Evolutionary conservation across 441 rosid genomes (phyloP).

Genomic region (Eugenia klotzschiana): DNA sequence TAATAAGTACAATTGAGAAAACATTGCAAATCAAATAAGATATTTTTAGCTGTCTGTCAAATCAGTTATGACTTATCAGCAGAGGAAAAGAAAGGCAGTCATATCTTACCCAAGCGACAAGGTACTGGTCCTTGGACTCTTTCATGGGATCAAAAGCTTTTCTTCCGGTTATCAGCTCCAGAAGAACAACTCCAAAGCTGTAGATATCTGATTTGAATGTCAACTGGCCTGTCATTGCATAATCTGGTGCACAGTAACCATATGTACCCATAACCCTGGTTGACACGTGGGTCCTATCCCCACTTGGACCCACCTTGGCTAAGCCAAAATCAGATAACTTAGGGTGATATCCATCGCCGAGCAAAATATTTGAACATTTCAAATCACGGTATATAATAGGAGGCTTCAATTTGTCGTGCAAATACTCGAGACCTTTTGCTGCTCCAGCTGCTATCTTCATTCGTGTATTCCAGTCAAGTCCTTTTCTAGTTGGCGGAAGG

Average conservation of each 20-base stretch:
- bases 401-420: constrained; percentile 38
- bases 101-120: constrained; percentile 52
- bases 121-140: constrained; percentile 23
- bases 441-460: constrained; percentile 60
- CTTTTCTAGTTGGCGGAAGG: constrained; percentile 11
- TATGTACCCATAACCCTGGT: constrained; percentile 66
- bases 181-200: constrained; percentile 54
- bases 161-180: constrained; percentile 58
- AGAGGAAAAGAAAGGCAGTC: background rate
- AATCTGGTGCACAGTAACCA: constrained; percentile 70
- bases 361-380: constrained; percentile 50
- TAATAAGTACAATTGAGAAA: background rate
- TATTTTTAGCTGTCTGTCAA: background rate
- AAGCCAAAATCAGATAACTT: constrained; percentile 63
- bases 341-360: constrained; percentile 31
- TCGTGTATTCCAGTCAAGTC: constrained; percentile 35
- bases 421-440: constrained; percentile 49
- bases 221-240: constrained; percentile 61
- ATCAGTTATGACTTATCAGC: background rate
- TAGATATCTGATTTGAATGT: constrained; percentile 54
- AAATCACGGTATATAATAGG: constrained; percentile 59
- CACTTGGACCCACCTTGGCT: constrained; percentile 60
- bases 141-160: constrained; percentile 35
- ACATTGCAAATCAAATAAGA: background rate
- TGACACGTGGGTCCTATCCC: constrained; percentile 52